These are phyloP conservation scores for Pulveroboletus ravenelii DNA, from an alignment of 768 basidiomycete genomes.

Conservation along the genomic window DNA sequence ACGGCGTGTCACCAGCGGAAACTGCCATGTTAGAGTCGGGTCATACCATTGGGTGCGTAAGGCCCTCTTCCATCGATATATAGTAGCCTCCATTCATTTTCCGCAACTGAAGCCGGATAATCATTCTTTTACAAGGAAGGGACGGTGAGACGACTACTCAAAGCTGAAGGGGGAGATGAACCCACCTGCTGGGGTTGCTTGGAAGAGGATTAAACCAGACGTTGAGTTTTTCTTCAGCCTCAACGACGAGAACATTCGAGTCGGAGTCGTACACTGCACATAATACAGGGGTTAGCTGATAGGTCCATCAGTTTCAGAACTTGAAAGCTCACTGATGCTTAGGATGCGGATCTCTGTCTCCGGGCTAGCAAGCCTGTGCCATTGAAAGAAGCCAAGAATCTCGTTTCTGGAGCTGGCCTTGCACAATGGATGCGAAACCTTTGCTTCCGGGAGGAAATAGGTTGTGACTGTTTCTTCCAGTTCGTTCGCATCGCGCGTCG, in stretches of 20 bases:
- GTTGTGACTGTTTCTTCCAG: slow-evolving; percentile 44
- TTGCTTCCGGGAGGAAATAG: slow-evolving; percentile 52
- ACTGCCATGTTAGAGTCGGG: background rate
- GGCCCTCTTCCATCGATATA: slow-evolving; percentile 56
- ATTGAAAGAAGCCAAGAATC: slow-evolving; percentile 55
- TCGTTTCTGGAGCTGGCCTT: slow-evolving; percentile 49
- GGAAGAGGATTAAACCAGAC: slow-evolving; percentile 48
- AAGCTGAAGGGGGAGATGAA: background rate
- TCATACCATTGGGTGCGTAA: slow-evolving; percentile 49
- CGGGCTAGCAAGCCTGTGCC: slow-evolving; percentile 63
- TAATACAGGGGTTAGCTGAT: background rate
- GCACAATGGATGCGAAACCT: slow-evolving; percentile 58
- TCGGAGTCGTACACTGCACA: slow-evolving; percentile 46
- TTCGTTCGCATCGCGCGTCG: slow-evolving; percentile 44
- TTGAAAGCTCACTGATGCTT: slow-evolving; percentile 38
- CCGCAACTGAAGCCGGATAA: slow-evolving; percentile 49
- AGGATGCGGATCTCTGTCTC: slow-evolving; percentile 37
- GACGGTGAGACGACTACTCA: background rate
- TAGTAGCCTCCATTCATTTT: slow-evolving; percentile 38
- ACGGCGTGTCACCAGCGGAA: background rate
- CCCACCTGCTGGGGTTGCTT: slow-evolving; percentile 45
- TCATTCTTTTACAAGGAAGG: slow-evolving; percentile 31
- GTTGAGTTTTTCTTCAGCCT: slow-evolving; percentile 39
- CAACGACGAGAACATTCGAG: slow-evolving; percentile 42
- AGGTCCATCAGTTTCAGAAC: background rate